Evolutionary conservation across 805 yeast species (phyloP).

Genomic region (Teunomyces funiuensis): DNA sequence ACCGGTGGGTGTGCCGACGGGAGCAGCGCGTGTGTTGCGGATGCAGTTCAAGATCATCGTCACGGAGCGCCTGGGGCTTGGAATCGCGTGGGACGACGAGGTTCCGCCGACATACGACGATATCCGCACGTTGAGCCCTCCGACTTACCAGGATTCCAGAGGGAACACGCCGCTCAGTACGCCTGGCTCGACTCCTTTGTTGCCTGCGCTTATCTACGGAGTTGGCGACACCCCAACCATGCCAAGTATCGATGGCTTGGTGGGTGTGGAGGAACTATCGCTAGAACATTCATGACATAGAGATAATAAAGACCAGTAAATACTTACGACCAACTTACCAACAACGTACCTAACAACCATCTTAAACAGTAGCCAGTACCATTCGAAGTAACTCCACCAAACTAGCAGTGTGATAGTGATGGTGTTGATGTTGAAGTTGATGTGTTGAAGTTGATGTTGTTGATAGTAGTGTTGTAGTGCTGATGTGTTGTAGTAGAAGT

Average conservation of each 20-base stretch:
- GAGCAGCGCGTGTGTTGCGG: slow-evolving; percentile 89
- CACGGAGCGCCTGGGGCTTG: slow-evolving; percentile 91
- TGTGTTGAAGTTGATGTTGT: no score
- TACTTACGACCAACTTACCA: no score
- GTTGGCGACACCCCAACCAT: slow-evolving; percentile 43
- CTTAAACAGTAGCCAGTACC: no score
- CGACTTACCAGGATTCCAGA: slow-evolving; percentile 53
- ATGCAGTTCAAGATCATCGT: slow-evolving; percentile 88
- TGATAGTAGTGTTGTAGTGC: no score
- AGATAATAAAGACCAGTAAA: no score
- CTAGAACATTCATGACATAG: neutral
- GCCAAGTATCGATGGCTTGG: slow-evolving; percentile 27
- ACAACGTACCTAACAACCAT: no score
- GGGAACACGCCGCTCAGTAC: slow-evolving; percentile 14
- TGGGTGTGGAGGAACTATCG: slow-evolving; percentile 29
- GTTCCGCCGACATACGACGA: slow-evolving; percentile 96
- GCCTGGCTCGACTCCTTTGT: slow-evolving; percentile 22
- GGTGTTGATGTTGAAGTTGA: no score
- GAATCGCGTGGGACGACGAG: slow-evolving; percentile 98
- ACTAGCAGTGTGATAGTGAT: no score
- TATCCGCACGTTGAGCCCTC: slow-evolving; percentile 82
- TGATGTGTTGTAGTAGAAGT: no score
- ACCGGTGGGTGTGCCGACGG: slow-evolving; percentile 75
- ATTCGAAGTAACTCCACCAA: no score
- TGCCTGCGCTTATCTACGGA: slow-evolving; percentile 36